A percentile compares a stretch with the other conserved stretches of the same genome.
Evolutionary conservation across 75 land plant species (phyloP).

Genomic region (Adiantum capillusveneris): DNA sequence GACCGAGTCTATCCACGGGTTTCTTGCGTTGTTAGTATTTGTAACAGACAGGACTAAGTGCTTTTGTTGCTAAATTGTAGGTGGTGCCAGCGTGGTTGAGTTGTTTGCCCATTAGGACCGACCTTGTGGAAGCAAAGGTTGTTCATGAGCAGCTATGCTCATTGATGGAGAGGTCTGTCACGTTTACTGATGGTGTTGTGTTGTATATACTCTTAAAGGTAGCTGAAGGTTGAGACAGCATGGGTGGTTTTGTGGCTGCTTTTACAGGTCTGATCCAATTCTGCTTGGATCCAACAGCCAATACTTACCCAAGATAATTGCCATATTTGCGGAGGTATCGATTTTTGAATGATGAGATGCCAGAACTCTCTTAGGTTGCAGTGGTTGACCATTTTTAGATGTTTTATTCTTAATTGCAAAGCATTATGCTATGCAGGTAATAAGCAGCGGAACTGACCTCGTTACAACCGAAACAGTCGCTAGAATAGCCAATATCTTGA

Average conservation of each 20-base stretch:
- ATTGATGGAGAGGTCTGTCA: slow-evolving; percentile 38
- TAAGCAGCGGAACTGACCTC: slow-evolving; percentile 35
- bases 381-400: too few relatives aligned
- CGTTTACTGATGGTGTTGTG: not conserved
- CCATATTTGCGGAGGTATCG: slow-evolving; percentile 49
- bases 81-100: slow-evolving; percentile 49
- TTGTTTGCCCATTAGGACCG: slow-evolving; percentile 35
- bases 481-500: slow-evolving; percentile 31
- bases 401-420: not conserved
- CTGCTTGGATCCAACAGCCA: slow-evolving; percentile 42
- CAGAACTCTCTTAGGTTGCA: too few relatives aligned
- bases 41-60: not conserved
- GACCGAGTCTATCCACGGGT: not conserved
- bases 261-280: slow-evolving; percentile 40
- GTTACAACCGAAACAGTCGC: slow-evolving; percentile 36
- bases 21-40: not conserved
- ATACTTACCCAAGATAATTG: slow-evolving; percentile 37
- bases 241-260: not conserved
- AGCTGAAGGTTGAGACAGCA: too few relatives aligned
- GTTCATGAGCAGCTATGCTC: slow-evolving; percentile 47
- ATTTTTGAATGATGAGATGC: too few relatives aligned
- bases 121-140: slow-evolving; percentile 45
- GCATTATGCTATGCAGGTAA: slow-evolving; percentile 15
- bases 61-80: slow-evolving; percentile 10
- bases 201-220: too few relatives aligned